Conservation (phyloP, 1,284 basidiomycete species). For the Blastosporella zonata region DNA sequence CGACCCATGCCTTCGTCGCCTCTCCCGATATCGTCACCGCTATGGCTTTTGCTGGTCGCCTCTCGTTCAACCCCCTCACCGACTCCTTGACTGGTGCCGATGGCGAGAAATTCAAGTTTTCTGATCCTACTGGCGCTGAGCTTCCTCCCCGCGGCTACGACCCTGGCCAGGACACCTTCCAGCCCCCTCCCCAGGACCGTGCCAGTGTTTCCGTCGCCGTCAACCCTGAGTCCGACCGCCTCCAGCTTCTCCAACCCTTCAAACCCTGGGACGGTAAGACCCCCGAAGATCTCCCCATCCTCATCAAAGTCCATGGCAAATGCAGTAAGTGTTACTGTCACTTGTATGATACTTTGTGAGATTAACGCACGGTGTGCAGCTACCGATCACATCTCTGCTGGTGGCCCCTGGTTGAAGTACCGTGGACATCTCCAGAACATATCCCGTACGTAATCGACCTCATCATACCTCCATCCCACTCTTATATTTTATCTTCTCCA, state of each 20-base stretch:
- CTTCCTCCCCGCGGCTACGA: constrained; percentile 96
- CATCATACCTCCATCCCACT: background rate
- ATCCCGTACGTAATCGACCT: constrained; percentile 59
- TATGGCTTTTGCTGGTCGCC: constrained; percentile 90
- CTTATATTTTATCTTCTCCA: constrained; percentile 26
- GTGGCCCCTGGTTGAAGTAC: constrained; percentile 99
- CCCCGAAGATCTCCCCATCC: constrained; percentile 83
- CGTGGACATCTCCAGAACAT: constrained; percentile 99
- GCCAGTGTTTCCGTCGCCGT: constrained; percentile 85
- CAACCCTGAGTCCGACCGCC: constrained; percentile 86
- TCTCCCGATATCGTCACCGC: constrained; percentile 98
- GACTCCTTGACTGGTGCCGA: constrained; percentile 88
- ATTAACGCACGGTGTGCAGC: constrained; percentile 35
- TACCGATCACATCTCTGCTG: constrained; percentile 89
- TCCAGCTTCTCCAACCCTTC: constrained; percentile 94
- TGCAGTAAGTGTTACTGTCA: constrained; percentile 69
- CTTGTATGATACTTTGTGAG: constrained; percentile 1
- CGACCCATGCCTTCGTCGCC: constrained; percentile 98
- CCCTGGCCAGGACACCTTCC: constrained; percentile 96
- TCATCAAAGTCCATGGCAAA: constrained; percentile 99
- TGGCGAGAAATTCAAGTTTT: constrained; percentile 98
- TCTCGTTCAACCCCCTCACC: constrained; percentile 96
- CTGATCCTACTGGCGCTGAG: constrained; percentile 85
- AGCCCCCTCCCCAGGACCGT: constrained; percentile 89
- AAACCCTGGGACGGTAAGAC: constrained; percentile 92